Percentiles rank a stretch among this genome's conserved stretches.
These are phyloP conservation scores for Dothiorella sarmentorum DNA, from an alignment of 2,329 filamentous ascomycete species.

Conservation along the genomic window DNA sequence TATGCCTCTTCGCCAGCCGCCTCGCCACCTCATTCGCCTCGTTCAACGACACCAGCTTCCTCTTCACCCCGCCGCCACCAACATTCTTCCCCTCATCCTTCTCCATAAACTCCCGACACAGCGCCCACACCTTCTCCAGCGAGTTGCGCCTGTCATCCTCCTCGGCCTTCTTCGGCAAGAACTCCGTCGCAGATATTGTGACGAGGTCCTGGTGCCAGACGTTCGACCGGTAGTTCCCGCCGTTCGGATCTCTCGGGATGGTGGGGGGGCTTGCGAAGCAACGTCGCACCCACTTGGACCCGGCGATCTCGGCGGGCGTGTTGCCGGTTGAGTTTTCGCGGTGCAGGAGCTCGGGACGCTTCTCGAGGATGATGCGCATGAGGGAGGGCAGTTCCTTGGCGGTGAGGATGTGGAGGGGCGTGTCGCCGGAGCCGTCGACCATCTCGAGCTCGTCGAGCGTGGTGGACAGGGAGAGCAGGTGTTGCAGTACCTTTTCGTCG, in stretches of 20 bases:
- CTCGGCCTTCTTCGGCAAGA: slow-evolving; percentile 21
- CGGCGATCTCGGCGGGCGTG: slow-evolving; percentile 67
- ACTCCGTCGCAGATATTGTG: slow-evolving; percentile 16
- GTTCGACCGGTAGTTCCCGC: slow-evolving; percentile 15
- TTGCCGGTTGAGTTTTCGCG: slow-evolving; percentile 74
- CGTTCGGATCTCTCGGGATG: slow-evolving; percentile 1
- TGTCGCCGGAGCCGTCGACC: slow-evolving; percentile 64
- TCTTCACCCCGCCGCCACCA: slow-evolving; percentile 35
- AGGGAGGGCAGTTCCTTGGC: slow-evolving; percentile 37
- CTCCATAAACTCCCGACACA: slow-evolving; percentile 34
- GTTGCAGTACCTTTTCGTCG: slow-evolving; percentile 17
- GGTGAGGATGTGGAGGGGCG: slow-evolving; percentile 59
- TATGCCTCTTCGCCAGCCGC: slow-evolving; percentile 36
- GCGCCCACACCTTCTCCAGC: slow-evolving; percentile 29
- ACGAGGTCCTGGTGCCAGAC: not conserved
- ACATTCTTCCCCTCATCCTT: slow-evolving; percentile 24
- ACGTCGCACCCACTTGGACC: slow-evolving; percentile 50
- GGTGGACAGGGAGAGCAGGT: slow-evolving; percentile 34
- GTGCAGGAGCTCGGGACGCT: slow-evolving; percentile 58
- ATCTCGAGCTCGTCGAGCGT: slow-evolving; percentile 54
- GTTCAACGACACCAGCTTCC: slow-evolving; percentile 53
- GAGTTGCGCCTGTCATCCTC: not conserved
- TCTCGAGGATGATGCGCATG: slow-evolving; percentile 50
- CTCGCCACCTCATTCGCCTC: slow-evolving; percentile 62
- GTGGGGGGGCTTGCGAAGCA: slow-evolving; percentile 26